Percentiles rank a stretch among this genome's conserved stretches.
Conservation (phyloP, 176 grass and related monocot genomes). For the Hordeum marinum region DNA sequence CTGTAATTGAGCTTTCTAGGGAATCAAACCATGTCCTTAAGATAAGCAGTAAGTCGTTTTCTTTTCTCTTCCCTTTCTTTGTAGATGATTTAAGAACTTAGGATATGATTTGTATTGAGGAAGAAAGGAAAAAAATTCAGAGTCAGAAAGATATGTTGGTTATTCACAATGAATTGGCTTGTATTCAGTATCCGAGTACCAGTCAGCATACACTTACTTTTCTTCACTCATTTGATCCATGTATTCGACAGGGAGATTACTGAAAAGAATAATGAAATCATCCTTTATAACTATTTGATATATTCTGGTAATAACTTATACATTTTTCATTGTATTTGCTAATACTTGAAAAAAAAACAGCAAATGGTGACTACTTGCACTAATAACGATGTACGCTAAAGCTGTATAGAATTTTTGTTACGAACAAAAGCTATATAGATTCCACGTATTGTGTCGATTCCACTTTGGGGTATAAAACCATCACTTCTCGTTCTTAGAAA, state of each 20-base stretch:
- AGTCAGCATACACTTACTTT: not conserved
- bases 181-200: not conserved
- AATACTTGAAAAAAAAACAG: not conserved
- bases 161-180: not conserved
- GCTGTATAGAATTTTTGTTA: not conserved
- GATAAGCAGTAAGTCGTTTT: constrained; percentile 64
- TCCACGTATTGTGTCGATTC: not conserved
- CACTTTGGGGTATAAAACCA: not conserved
- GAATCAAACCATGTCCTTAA: constrained; percentile 82
- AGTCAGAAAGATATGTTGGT: not conserved
- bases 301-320: not conserved
- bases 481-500: not conserved
- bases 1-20: constrained; percentile 89
- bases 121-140: not conserved
- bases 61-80: not conserved
- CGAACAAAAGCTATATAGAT: not conserved
- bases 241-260: not conserved
- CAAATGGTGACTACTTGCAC: not conserved
- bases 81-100: not conserved
- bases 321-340: not conserved
- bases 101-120: not conserved
- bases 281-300: not conserved
- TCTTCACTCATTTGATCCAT: not conserved
- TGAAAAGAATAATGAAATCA: not conserved
- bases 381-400: not conserved